Evolutionary conservation across 148 eudicot genomes (phyloP).

Genomic region (Vaccinium darrowii): DNA sequence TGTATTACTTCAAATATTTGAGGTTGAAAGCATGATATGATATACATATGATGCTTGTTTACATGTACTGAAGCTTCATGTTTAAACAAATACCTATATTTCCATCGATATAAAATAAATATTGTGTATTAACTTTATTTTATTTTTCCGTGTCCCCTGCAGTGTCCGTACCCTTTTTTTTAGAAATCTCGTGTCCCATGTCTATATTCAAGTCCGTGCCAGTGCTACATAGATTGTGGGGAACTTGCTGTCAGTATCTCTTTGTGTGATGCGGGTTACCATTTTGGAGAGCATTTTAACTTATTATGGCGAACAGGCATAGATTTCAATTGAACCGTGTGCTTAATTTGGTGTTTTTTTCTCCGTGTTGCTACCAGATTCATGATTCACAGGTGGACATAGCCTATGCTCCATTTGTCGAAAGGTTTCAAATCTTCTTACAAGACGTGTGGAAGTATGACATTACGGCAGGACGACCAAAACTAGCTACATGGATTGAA

Average conservation of each 20-base stretch:
- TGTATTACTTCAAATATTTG: too few relatives aligned
- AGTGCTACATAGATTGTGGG: background rate
- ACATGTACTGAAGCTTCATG: too few relatives aligned
- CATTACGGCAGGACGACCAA: constrained; percentile 54
- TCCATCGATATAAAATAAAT: too few relatives aligned
- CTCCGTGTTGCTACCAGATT: background rate
- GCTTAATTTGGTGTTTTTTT: background rate
- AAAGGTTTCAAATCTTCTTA: constrained; percentile 59
- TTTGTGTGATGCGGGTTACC: background rate
- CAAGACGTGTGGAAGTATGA: constrained; percentile 63
- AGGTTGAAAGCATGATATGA: too few relatives aligned
- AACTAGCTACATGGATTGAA: constrained; percentile 63
- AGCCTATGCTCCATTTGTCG: constrained; percentile 74
- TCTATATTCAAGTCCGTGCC: too few relatives aligned
- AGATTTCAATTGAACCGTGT: background rate
- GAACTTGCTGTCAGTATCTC: background rate
- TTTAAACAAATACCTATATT: too few relatives aligned
- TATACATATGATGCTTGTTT: too few relatives aligned
- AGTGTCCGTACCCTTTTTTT: too few relatives aligned
- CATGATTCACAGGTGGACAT: constrained; percentile 35
- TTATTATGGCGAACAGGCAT: background rate
- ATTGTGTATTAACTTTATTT: too few relatives aligned
- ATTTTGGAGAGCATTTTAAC: background rate
- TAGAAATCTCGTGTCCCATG: too few relatives aligned
- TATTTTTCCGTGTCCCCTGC: too few relatives aligned